Conservation (phyloP, 2,329 filamentous ascomycete species). For the Scedosporium apiospermum region DNA sequence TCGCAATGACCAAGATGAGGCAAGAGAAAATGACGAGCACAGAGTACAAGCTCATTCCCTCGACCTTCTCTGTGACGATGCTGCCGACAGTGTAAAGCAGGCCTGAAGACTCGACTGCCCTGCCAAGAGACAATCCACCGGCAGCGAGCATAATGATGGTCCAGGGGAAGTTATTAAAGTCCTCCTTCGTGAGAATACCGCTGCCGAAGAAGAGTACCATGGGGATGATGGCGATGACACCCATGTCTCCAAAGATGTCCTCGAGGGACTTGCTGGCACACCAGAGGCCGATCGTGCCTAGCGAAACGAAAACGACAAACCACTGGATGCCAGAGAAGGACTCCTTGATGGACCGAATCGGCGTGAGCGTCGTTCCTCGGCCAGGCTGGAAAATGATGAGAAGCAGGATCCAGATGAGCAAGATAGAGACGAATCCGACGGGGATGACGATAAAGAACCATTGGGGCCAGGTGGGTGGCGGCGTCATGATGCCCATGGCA, state of each 20-base stretch:
- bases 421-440: slow-evolving; percentile 79
- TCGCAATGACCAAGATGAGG: slow-evolving; percentile 85
- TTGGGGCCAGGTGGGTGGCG: slow-evolving; percentile 81
- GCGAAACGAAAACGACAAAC: slow-evolving; percentile 79
- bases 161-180: slow-evolving; percentile 99
- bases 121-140: slow-evolving; percentile 83
- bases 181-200: slow-evolving; percentile 92
- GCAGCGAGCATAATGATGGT: slow-evolving; percentile 98
- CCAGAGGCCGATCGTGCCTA: slow-evolving; percentile 83
- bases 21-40: slow-evolving; percentile 77
- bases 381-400: slow-evolving; percentile 79
- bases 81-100: slow-evolving; percentile 80
- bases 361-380: slow-evolving; percentile 77
- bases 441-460: slow-evolving; percentile 97
- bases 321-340: slow-evolving; percentile 81
- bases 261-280: slow-evolving; percentile 87
- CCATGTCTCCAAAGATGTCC: slow-evolving; percentile 89
- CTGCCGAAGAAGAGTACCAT: slow-evolving; percentile 94
- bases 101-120: slow-evolving; percentile 88
- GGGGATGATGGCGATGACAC: slow-evolving; percentile 92
- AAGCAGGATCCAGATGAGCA: slow-evolving; percentile 82
- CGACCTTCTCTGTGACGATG: slow-evolving; percentile 63
- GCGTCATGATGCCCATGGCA: slow-evolving; percentile 89
- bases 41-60: slow-evolving; percentile 73
- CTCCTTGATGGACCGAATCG: slow-evolving; percentile 84